A percentile compares a stretch with the other conserved stretches of the same genome.
Evolutionary conservation across 108 stramenopile species (phyloP).

Genomic region (Cyclotella cryptica): DNA sequence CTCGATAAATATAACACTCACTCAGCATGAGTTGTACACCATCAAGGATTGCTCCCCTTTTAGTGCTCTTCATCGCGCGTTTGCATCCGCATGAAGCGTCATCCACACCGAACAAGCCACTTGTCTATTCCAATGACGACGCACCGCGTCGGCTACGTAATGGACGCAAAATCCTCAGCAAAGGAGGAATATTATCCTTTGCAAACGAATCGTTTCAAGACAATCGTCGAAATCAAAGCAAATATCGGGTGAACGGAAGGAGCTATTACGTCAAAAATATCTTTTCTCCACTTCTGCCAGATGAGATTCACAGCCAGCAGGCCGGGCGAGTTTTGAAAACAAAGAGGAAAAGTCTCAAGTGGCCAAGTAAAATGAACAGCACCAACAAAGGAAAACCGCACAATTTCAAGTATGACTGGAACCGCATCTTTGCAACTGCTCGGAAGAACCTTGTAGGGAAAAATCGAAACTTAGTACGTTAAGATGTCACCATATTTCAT

Average conservation of each 20-base stretch:
- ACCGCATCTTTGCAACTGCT: background rate
- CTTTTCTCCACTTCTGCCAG: background rate
- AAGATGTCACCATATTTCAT: too few species aligned
- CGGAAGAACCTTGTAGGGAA: background rate
- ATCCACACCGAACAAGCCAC: background rate
- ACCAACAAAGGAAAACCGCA: background rate
- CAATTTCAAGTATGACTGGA: constrained; percentile 1
- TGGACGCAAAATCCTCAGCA: background rate
- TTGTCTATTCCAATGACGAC: background rate
- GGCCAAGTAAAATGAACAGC: background rate
- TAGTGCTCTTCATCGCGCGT: background rate
- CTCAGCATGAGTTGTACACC: too few species aligned
- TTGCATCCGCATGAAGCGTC: background rate
- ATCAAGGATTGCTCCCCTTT: background rate
- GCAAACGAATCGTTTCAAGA: background rate
- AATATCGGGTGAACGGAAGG: background rate
- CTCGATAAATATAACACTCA: too few species aligned
- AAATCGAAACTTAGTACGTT: too few species aligned
- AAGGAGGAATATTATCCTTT: background rate
- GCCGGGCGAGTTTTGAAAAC: background rate
- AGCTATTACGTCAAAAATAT: constrained; percentile 15
- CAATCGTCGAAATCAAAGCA: constrained; percentile 16
- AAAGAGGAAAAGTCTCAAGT: background rate
- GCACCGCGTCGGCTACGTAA: constrained; percentile 20
- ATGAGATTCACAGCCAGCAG: background rate